Evolutionary conservation across 2,329 filamentous ascomycete species (phyloP).

Genomic region (Colletotrichum sp.): DNA sequence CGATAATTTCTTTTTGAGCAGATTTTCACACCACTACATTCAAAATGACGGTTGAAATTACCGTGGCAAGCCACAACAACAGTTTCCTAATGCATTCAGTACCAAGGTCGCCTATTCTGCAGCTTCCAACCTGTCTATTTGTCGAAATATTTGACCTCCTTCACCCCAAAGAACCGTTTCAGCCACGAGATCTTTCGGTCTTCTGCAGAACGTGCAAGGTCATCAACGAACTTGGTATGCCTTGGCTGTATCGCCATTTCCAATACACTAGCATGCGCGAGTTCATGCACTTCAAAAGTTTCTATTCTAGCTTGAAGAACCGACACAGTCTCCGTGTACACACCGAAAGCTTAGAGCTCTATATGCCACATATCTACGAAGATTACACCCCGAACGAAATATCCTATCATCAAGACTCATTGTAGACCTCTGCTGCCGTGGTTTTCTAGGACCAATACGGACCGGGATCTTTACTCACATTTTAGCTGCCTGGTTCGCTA

Average conservation of each 20-base stretch:
- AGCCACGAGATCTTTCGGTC: not conserved
- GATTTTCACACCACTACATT: no score
- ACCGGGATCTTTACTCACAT: no score
- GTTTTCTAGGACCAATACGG: no score
- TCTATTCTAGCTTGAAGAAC: not conserved
- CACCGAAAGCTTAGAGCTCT: not conserved
- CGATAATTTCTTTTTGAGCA: no score
- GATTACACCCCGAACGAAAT: no score
- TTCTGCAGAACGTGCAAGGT: not conserved
- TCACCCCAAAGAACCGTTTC: not conserved
- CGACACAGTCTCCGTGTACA: not conserved
- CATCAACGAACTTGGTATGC: not conserved
- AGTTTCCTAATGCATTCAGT: not conserved
- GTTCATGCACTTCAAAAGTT: not conserved
- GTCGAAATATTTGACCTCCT: not conserved
- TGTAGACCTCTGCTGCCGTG: no score
- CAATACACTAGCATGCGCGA: not conserved
- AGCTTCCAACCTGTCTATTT: not conserved
- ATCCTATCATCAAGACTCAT: no score
- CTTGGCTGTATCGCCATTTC: not conserved
- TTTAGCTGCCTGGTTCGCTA: no score
- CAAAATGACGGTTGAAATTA: not conserved
- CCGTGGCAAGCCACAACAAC: not conserved
- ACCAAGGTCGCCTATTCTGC: not conserved
- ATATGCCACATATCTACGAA: no score